These are phyloP conservation scores for Candida maltosa DNA, from an alignment of 805 yeast genomes.

Conservation along the genomic window DNA sequence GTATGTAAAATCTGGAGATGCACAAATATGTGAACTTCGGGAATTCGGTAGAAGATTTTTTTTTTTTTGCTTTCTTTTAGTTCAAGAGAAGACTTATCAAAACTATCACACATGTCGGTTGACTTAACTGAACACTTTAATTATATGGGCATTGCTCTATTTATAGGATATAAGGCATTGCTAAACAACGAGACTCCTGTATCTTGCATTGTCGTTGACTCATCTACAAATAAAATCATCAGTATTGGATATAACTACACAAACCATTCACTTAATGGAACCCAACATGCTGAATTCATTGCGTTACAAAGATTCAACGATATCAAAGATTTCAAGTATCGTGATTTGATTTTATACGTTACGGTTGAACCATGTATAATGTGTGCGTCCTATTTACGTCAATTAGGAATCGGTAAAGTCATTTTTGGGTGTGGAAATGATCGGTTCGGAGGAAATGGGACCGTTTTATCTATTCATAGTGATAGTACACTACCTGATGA, in stretches of 20 bases:
- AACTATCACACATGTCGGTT: neutral
- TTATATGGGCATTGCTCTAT: slow-evolving; percentile 33
- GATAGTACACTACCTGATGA: slow-evolving; percentile 15
- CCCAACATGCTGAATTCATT: slow-evolving; percentile 88
- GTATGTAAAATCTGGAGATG: too few relatives aligned
- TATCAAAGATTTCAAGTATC: slow-evolving; percentile 32
- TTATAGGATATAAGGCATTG: slow-evolving; percentile 38
- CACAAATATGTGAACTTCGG: too few relatives aligned
- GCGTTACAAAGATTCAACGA: slow-evolving; percentile 52
- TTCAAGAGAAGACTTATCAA: too few relatives aligned
- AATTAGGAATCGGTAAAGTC: slow-evolving; percentile 68
- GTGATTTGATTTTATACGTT: slow-evolving; percentile 71
- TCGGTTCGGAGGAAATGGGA: slow-evolving; percentile 94
- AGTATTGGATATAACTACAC: slow-evolving; percentile 85
- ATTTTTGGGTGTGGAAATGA: slow-evolving; percentile 94
- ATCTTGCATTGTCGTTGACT: slow-evolving; percentile 31
- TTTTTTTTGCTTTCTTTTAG: too few relatives aligned
- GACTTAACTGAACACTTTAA: slow-evolving; percentile 19
- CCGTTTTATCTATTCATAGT: slow-evolving; percentile 55
- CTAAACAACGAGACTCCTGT: slow-evolving; percentile 39
- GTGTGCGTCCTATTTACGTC: slow-evolving; percentile 93
- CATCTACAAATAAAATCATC: slow-evolving; percentile 44
- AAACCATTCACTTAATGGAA: slow-evolving; percentile 79
- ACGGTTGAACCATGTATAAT: slow-evolving; percentile 97
- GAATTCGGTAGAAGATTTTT: too few relatives aligned